Evolutionary conservation across 2,329 filamentous ascomycete genomes (phyloP).

Genomic region (Penicillium hordei): DNA sequence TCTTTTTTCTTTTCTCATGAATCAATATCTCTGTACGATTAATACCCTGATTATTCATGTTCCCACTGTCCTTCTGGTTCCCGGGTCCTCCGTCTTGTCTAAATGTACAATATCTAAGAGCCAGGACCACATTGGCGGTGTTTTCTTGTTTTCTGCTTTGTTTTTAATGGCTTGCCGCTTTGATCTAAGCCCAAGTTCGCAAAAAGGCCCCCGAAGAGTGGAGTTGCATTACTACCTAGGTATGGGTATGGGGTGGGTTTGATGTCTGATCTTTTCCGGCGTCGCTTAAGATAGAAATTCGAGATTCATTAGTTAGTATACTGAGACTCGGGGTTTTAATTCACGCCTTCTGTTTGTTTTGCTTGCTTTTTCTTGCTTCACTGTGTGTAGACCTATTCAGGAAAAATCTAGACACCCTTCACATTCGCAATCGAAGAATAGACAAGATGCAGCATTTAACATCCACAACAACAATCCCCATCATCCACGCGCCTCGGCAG

Average conservation of each 20-base stretch:
- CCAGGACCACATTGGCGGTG: not conserved
- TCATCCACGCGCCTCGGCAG: conserved; percentile 8
- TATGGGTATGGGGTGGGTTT: conserved; percentile 11
- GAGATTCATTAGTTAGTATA: conserved; percentile 6
- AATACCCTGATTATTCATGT: conserved; percentile 25
- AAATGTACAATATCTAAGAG: conserved; percentile 7
- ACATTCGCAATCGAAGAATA: not conserved
- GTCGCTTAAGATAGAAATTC: conserved; percentile 18
- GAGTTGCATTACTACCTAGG: conserved; percentile 15
- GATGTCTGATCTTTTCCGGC: conserved; percentile 19
- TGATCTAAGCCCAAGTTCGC: conserved; percentile 2
- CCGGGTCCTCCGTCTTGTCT: conserved; percentile 6
- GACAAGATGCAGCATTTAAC: not conserved
- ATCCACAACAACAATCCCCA: not conserved
- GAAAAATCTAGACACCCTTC: not conserved
- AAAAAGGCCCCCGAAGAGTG: conserved; percentile 15
- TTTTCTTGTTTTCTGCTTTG: conserved; percentile 1
- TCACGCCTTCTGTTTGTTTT: not conserved
- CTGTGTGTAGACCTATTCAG: not conserved
- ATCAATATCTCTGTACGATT: conserved; percentile 25
- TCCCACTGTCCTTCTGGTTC: conserved; percentile 2
- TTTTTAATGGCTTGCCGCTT: conserved; percentile 1
- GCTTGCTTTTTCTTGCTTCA: too few relatives aligned
- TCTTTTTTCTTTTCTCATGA: conserved; percentile 13
- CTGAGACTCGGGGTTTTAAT: not conserved